phyloP scores from a whole-genome alignment of 2,329 filamentous ascomycete genomes.

The Cercospora beticola region DNA sequence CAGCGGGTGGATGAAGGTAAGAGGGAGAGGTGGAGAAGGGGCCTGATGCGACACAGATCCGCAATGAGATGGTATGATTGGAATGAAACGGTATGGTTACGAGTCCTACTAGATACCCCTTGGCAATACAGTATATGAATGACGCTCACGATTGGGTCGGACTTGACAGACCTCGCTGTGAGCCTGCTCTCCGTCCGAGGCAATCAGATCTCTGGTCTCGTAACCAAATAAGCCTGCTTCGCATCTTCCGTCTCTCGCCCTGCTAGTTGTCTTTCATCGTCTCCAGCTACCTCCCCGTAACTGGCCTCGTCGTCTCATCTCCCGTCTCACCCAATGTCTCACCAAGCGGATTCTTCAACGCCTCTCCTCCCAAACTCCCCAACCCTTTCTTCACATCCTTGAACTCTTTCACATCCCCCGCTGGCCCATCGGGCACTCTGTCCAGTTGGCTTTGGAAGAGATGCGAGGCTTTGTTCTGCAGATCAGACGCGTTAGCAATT shows the following conservation, averaged over 20 bases:
- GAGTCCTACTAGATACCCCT: background rate
- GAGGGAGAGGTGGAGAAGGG: slow-evolving; percentile 23
- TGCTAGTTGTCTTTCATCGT: background rate
- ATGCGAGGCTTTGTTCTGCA: slow-evolving; percentile 45
- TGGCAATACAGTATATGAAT: background rate
- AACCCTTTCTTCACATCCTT: slow-evolving; percentile 37
- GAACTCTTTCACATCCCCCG: slow-evolving; percentile 35
- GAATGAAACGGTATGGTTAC: background rate
- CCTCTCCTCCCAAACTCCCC: slow-evolving; percentile 36
- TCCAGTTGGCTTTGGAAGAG: slow-evolving; percentile 35
- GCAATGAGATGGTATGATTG: background rate
- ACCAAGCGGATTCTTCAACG: slow-evolving; percentile 41
- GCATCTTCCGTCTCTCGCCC: background rate
- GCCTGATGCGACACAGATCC: background rate
- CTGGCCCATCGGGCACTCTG: slow-evolving; percentile 30
- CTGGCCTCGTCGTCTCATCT: slow-evolving; percentile 28
- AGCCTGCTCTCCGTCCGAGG: background rate
- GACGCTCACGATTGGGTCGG: background rate
- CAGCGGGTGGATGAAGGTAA: slow-evolving; percentile 50
- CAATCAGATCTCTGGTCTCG: background rate
- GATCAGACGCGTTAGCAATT: background rate
- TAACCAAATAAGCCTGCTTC: background rate
- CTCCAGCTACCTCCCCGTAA: slow-evolving; percentile 28
- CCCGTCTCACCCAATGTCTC: slow-evolving; percentile 32
- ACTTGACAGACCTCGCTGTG: background rate